Evolutionary conservation across 768 basidiomycete species (phyloP), one percentile per base, ranked within the genome.

Genomic region (Tulasnella sp.): DNA sequence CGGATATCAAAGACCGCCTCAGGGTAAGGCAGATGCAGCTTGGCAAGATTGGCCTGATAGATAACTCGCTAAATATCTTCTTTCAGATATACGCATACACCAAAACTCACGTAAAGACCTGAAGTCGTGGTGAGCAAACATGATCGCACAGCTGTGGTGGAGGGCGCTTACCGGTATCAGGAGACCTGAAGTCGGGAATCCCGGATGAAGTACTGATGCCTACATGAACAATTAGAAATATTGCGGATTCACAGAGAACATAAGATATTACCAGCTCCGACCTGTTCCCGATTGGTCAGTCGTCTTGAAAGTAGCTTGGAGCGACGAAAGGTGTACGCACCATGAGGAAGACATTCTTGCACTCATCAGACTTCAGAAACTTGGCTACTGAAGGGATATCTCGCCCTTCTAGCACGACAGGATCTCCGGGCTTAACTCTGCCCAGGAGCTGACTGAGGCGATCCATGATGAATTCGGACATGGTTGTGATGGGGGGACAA

Each of bases 1-100:
- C 88, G 87, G 83, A 99, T 93, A 83, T 98, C 94, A 83, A 99
- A 99, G 42, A 98, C 96, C 0, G 97, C 97, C 84, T 99, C 97
- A 0, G 97, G 96, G 83, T 93, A 92, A n/a, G 96, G 96, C 20
- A 96, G 89, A 24, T 93, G 93, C 64, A 96, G 86, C 81, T 91
- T 88, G 40, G 92, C 91, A 44, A 95, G 89, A 84, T 96, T 95
- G 16, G 93, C 90, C 94, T 96, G 84, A 72, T 40, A 20, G 9
- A 75, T 28, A 42, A 46, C 31, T 82, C 83, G 75, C 11, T 69
- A 28, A 24, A 41, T 24, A 60, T 79, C 24, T 22, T 40, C 48
- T 41, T 78, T 77, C n/a, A 41, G 24, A 31, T 58, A 41, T 20
- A 37, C 20, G 28, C 11, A 44, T 72, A 34, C 16, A 77, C 58